A percentile compares a stretch with the other conserved stretches of the same genome.
Conservation (phyloP, 306 rosid genomes). For the Psophocarpus tetragonolobus region DNA sequence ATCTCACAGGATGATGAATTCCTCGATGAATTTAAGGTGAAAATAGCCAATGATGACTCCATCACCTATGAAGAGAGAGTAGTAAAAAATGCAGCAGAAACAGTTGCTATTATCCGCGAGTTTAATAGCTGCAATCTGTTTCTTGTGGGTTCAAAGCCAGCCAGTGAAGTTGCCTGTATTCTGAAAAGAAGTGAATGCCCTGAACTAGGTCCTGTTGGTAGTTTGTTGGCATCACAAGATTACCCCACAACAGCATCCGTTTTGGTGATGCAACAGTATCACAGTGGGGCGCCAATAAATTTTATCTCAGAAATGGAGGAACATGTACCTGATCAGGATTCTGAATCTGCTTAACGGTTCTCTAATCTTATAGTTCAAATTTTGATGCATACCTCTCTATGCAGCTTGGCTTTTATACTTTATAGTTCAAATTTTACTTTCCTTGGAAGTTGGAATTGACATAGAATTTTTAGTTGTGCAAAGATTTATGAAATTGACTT, state of each 20-base stretch:
- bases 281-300: slow-evolving; percentile 15
- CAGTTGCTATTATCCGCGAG: slow-evolving; percentile 39
- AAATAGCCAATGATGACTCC: slow-evolving; percentile 43
- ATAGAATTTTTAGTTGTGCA: not conserved
- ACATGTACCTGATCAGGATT: not conserved
- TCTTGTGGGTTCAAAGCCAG: slow-evolving; percentile 58
- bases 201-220: slow-evolving; percentile 47
- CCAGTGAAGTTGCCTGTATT: slow-evolving; percentile 33
- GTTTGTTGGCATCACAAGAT: slow-evolving; percentile 63
- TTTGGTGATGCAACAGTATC: slow-evolving; percentile 47
- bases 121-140: slow-evolving; percentile 51
- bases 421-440: not conserved
- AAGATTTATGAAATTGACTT: not conserved
- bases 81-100: slow-evolving; percentile 43
- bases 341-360: slow-evolving; percentile 1
- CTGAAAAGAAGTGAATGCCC: slow-evolving; percentile 30
- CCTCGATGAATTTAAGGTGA: slow-evolving; percentile 47
- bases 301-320: slow-evolving; percentile 21
- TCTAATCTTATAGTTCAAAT: not conserved
- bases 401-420: not conserved
- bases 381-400: too few relatives aligned
- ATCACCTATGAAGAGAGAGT: slow-evolving; percentile 49
- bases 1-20: slow-evolving; percentile 50
- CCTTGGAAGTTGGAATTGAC: not conserved
- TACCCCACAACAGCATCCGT: slow-evolving; percentile 60